Conservation (phyloP, 805 yeast species). For the Cyberlindnera americana region DNA sequence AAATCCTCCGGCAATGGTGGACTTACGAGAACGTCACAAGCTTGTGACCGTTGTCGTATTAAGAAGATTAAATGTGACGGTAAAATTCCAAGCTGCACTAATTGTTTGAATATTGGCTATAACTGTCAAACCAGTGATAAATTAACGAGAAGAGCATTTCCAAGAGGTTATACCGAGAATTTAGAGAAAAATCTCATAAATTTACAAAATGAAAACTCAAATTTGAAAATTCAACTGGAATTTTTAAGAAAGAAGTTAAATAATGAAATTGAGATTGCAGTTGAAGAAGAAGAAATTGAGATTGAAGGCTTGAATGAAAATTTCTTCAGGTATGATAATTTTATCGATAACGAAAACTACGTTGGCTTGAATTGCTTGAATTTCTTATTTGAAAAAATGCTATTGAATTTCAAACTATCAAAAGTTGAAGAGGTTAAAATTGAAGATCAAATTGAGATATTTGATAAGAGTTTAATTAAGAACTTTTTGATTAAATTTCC, state of each 20-base stretch:
- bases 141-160: constrained; percentile 71
- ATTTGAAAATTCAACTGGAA: constrained; percentile 35
- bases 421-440: constrained; percentile 31
- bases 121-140: constrained; percentile 72
- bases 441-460: too few species aligned
- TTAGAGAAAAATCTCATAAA: constrained; percentile 59
- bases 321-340: constrained; percentile 27
- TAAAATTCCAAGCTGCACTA: constrained; percentile 59
- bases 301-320: constrained; percentile 15
- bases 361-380: constrained; percentile 27
- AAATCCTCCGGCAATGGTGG: constrained; percentile 25
- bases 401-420: constrained; percentile 16
- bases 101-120: constrained; percentile 61
- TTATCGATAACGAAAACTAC: constrained; percentile 21
- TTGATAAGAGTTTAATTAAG: constrained; percentile 13
- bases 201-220: constrained; percentile 53
- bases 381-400: constrained; percentile 18
- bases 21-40: constrained; percentile 59
- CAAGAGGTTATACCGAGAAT: constrained; percentile 77
- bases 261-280: too few species aligned
- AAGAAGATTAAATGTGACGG: constrained; percentile 79
- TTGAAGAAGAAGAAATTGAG: background rate
- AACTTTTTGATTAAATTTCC: constrained; percentile 27
- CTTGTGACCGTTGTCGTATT: constrained; percentile 77
- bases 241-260: constrained; percentile 18